phyloP scores from a whole-genome alignment of 441 rosid species.

The Francoa sonchifolia region DNA sequence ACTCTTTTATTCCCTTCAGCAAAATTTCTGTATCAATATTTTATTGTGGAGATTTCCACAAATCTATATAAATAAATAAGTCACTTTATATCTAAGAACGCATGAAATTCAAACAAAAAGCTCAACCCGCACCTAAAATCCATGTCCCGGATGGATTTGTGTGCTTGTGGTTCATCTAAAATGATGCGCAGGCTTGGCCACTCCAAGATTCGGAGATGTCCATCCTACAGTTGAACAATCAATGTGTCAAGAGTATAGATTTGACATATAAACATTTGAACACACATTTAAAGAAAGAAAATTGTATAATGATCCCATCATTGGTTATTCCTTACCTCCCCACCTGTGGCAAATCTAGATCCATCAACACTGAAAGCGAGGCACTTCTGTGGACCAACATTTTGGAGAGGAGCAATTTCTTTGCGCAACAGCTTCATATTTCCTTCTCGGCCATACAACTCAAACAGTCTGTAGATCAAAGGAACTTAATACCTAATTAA shows the following conservation, averaged over 20 bases:
- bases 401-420: slow-evolving; percentile 44
- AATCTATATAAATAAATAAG: background rate
- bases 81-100: background rate
- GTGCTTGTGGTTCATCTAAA: slow-evolving; percentile 75
- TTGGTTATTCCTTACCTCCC: slow-evolving; percentile 43
- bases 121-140: slow-evolving; percentile 57
- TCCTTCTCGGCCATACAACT: slow-evolving; percentile 37
- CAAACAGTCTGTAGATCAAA: slow-evolving; percentile 50
- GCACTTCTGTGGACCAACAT: slow-evolving; percentile 71
- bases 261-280: background rate
- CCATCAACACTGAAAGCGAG: slow-evolving; percentile 84
- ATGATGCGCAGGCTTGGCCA: slow-evolving; percentile 70
- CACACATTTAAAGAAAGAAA: background rate
- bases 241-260: slow-evolving; percentile 6
- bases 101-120: slow-evolving; percentile 5
- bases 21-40: too few species aligned
- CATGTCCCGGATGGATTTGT: slow-evolving; percentile 74
- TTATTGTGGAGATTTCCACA: background rate
- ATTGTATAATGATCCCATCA: background rate
- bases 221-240: slow-evolving; percentile 43
- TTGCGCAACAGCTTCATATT: slow-evolving; percentile 38
- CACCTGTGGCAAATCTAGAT: slow-evolving; percentile 78
- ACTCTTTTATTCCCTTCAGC: too few species aligned
- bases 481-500: slow-evolving; percentile 1
- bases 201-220: slow-evolving; percentile 70